A percentile compares a stretch with the other conserved stretches of the same genome.
These are phyloP conservation scores for Oidium heveae DNA, from an alignment of 2,329 filamentous ascomycete genomes.

Conservation along the genomic window DNA sequence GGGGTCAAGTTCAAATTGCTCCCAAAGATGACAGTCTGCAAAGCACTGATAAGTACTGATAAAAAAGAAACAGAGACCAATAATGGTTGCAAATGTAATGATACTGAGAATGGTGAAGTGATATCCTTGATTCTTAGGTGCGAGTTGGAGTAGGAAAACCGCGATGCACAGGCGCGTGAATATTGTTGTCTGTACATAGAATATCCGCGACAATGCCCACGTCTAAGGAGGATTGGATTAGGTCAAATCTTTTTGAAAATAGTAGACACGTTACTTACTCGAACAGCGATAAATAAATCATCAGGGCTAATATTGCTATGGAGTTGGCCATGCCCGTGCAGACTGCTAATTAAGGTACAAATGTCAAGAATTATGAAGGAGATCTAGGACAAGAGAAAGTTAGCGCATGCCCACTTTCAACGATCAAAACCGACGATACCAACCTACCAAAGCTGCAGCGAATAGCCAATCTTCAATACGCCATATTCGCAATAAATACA, in stretches of 20 bases:
- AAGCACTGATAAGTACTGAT: slow-evolving; percentile 4
- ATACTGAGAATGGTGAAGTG: not conserved
- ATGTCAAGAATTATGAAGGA: not conserved
- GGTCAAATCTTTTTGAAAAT: not conserved
- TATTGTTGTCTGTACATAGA: slow-evolving; percentile 4
- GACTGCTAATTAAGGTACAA: not conserved
- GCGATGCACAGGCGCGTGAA: slow-evolving; percentile 7
- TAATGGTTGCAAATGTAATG: not conserved
- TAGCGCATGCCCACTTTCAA: not conserved
- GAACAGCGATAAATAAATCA: slow-evolving; percentile 3
- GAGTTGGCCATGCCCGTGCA: not conserved
- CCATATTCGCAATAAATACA: slow-evolving; percentile 5
- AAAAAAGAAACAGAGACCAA: slow-evolving; percentile 2
- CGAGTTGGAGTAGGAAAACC: slow-evolving; percentile 4
- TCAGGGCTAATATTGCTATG: not conserved
- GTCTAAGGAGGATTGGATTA: slow-evolving; percentile 1
- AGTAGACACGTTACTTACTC: not conserved
- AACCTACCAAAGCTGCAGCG: slow-evolving; percentile 4
- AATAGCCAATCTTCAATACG: slow-evolving; percentile 8
- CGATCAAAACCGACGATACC: no score
- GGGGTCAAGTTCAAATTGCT: not conserved
- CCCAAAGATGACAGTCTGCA: slow-evolving; percentile 2
- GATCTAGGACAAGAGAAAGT: not conserved
- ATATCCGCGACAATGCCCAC: slow-evolving; percentile 3
- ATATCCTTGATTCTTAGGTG: not conserved